Percentiles rank a stretch among this genome's conserved stretches.
Conservation (phyloP, 176 grass and related monocot species). For the Hyparrhenia diplandra region DNA sequence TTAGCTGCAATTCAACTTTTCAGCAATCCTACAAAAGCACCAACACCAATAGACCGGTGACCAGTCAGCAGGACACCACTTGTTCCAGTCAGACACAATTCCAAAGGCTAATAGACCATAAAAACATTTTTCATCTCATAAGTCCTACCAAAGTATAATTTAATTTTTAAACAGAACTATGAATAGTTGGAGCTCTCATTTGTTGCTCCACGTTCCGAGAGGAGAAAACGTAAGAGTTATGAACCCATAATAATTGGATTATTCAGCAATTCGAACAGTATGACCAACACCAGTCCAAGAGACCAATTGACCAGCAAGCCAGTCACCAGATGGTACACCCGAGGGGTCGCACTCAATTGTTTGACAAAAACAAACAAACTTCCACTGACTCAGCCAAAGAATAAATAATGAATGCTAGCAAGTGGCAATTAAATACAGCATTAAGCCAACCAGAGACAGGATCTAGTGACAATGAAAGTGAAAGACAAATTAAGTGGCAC, state of each 20-base stretch:
- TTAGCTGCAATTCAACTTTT: background rate
- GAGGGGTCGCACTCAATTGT: background rate
- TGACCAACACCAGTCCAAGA: background rate
- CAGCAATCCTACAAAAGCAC: background rate
- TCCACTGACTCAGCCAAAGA: background rate
- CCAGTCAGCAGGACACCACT: background rate
- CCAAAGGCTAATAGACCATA: background rate
- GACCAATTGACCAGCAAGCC: background rate
- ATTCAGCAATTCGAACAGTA: background rate
- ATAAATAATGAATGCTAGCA: conserved; percentile 7
- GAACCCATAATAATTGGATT: background rate
- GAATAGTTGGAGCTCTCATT: background rate
- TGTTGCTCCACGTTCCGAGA: background rate
- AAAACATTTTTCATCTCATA: background rate
- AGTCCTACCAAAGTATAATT: background rate
- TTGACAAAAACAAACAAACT: background rate
- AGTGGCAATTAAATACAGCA: conserved; percentile 13
- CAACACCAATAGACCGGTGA: background rate
- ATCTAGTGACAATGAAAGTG: background rate
- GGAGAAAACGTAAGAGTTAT: background rate
- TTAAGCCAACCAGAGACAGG: background rate
- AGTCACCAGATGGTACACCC: background rate
- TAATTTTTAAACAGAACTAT: background rate
- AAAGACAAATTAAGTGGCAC: background rate
- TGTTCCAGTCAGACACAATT: background rate